Evolutionary conservation across 176 grass and related monocot species (phyloP), one percentile per base, ranked within the genome.

Genomic region (Avena atlantica): DNA sequence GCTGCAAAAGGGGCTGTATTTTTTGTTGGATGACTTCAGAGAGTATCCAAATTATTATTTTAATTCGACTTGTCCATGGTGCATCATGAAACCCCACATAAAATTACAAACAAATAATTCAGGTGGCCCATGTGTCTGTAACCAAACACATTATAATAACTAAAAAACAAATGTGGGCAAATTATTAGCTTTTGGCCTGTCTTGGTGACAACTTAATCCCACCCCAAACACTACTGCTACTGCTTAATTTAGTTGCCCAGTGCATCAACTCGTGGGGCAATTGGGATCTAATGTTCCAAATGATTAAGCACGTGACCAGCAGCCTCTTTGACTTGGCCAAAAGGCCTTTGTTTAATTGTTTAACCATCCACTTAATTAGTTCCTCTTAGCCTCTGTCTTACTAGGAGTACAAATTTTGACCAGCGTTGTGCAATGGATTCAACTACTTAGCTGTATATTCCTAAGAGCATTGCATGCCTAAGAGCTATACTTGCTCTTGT

Each of bases 251-350:
- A 63, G 68, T 70, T 63, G 31, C 16, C 13, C 9, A 45, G 25
- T 78, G 37, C 70, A 0, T 34, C 31, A 79, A 47, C 64, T 73
- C 66, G 76, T 83, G 64, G 23, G 12, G 24, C 23, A 79, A 65
- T 79, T 82, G 84, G 53, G 21, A 74, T 83, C 20, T 70, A 81
- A 15, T 49, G n/a, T 55, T 80, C 20, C 49, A 63, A 70, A 82
- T 82, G 71, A 86, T 86, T 77, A 89, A 89, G 9, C 88, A 91
- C 14, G 89, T 91, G 85, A 91, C 74, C 13, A 61, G 81, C 68
- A 85, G 60, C 76, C 81, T 31, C 86, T 84, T 85, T 88, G 76
- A 84, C 81, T 69, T 68, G 67, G 75, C 19, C 60, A 89, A 50
- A 59, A 61, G 21, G 1, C 37, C 23, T 85, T 8, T 12, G 74